These are phyloP conservation scores for Claviceps digitariae DNA, from an alignment of 2,329 filamentous ascomycete genomes.

Conservation along the genomic window DNA sequence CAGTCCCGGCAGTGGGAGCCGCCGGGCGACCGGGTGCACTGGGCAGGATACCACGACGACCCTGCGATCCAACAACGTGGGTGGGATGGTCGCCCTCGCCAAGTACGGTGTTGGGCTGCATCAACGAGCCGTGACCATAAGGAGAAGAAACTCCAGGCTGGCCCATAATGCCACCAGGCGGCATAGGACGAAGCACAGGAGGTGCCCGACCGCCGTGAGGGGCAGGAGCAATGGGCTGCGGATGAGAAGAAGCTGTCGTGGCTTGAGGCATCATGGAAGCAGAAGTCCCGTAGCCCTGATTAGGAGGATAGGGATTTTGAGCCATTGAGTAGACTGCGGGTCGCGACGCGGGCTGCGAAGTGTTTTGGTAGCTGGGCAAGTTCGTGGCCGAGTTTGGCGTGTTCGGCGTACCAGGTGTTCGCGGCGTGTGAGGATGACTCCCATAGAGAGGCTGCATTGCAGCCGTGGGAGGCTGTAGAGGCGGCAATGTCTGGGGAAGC, in stretches of 20 bases:
- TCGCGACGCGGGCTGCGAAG: conserved; percentile 32
- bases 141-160: conserved; percentile 44
- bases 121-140: conserved; percentile 44
- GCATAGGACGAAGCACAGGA: conserved; percentile 55
- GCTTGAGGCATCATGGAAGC: conserved; percentile 53
- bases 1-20: conserved; percentile 56
- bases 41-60: conserved; percentile 78
- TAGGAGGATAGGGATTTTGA: conserved; percentile 39
- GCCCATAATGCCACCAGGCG: conserved; percentile 49
- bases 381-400: conserved; percentile 41
- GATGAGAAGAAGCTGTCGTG: conserved; percentile 53
- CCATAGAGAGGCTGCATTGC: conserved; percentile 36
- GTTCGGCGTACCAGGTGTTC: conserved; percentile 49
- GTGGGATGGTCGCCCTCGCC: conserved; percentile 55
- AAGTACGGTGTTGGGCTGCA: conserved; percentile 42
- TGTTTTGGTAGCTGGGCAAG: conserved; percentile 40
- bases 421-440: conserved; percentile 46
- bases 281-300: conserved; percentile 41
- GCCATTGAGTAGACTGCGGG: conserved; percentile 41
- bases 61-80: conserved; percentile 91
- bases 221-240: conserved; percentile 63
- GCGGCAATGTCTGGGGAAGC: conserved; percentile 40
- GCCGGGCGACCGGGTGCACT: conserved; percentile 78
- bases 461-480: conserved; percentile 34
- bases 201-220: conserved; percentile 43